Base-by-base conservation (phyloP, 1,139 yeast genomes). In the Saccharomyces hybrid region DNA sequence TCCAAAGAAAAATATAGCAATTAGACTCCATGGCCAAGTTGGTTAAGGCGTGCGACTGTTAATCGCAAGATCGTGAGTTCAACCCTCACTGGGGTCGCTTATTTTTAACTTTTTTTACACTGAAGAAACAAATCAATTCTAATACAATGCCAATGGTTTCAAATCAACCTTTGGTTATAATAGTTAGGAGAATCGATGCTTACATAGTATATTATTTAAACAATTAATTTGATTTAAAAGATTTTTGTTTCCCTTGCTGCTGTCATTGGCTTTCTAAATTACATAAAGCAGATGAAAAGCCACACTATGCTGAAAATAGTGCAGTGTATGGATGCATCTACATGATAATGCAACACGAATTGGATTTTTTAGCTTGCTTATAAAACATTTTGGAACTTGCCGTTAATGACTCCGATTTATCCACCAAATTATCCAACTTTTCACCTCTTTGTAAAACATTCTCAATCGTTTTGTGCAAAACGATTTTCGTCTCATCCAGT, bases 351-450 rank as follows among this genome's bases (percentile, higher is more conserved):
- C 99, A 95, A 75, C 99, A 93, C 27, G 97, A 88, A 75, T 93
- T 93, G 49, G 98, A 90, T 81, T 89, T 90, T 77, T 91, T 90
- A 42, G 99, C 99, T 73, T 93, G 97, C 70, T 89, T 90, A 77
- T 93, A 93, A 70, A 95, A 93, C 88, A 90, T 88, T 70, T 95
- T 82, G 41, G 97, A 88, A 52, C 95, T 83, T 32, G 89, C 81
- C 46, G 95, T 86, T 65, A 93, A 79, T 1, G 97, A 96, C 70
- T 91, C 98, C 30, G 96, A 86, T 75, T 93, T 93, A 70, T 91
- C 97, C 47, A 93, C 99, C 67, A 93, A 78, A 52, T 95, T 81
- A 69, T 93, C 99, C 67, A 93, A 80, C 69, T 90, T 90, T 73
- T 93, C 99, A 50, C 99, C 99, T 70, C 99, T 84, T 70, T 89